phyloP scores from a whole-genome alignment of 208 protist genomes.

The Trypanosoma brucei region DNA sequence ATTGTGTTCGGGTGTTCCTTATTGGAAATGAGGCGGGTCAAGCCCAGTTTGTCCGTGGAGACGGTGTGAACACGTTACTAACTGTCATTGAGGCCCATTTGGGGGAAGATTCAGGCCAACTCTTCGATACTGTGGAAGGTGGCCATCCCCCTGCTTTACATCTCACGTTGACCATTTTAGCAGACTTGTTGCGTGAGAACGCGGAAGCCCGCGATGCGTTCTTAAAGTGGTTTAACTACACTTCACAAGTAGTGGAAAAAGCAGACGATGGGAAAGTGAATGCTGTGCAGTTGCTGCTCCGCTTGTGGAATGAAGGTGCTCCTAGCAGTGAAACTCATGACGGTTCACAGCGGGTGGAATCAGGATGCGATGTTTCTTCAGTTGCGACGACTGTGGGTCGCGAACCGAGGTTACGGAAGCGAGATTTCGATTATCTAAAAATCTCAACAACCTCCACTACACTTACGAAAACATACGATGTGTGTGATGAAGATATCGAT shows the following conservation, averaged over 20 bases:
- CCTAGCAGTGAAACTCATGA: neutral
- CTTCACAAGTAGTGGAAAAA: neutral
- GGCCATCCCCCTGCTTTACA: neutral
- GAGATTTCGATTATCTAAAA: neutral
- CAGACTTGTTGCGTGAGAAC: constrained; percentile 55
- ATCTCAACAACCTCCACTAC: neutral
- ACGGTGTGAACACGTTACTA: constrained; percentile 50
- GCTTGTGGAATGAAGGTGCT: constrained; percentile 27
- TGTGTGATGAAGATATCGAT: neutral
- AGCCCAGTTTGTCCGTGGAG: constrained; percentile 34
- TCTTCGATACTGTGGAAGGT: neutral
- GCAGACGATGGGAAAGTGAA: constrained; percentile 17
- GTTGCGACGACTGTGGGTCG: too few species aligned
- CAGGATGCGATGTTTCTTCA: neutral
- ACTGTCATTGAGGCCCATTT: constrained; percentile 27
- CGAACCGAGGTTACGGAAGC: neutral
- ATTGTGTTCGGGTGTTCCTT: constrained; percentile 28
- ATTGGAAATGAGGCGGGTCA: constrained; percentile 29
- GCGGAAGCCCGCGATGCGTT: constrained; percentile 43
- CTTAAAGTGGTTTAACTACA: constrained; percentile 43
- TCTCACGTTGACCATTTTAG: constrained; percentile 36
- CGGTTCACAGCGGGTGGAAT: neutral
- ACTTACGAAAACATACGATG: neutral
- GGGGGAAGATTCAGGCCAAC: neutral
- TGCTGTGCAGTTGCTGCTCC: constrained; percentile 40